Evolutionary conservation across 1,139 yeast species (phyloP), one percentile per base, ranked within the genome.

Genomic region (Zygosaccharomyces pseudobailii): DNA sequence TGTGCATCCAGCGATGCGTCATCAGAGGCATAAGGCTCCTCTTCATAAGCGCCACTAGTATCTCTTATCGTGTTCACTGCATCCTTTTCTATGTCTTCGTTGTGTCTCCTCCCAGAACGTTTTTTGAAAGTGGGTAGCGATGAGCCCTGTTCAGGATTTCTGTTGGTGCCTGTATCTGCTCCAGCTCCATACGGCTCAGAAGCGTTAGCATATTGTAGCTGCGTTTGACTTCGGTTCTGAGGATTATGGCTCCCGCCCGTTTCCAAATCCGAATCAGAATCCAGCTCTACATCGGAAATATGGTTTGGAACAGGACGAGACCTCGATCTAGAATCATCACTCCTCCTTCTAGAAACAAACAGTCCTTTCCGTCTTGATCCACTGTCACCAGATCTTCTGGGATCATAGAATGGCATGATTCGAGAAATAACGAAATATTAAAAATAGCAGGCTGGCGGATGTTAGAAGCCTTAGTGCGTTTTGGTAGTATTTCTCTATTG

Each of bases 31-130:
- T 49, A 54, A 36, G 48, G 45, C 7, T 39, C 48, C 32, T 52
- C 56, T 28, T 49, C 46, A 42, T 48, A 50, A 17, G 47, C 54
- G 19, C 51, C 57, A 33, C 52, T 52, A 22, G 54, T 45, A 25
- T 49, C 54, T 32, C 52, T 50, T 21, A 55, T 55, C 7, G 58
- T 56, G 20, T 50, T 43, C 7, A 51, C 47, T 2, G 58, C 58
- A 37, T 56, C 59, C 13, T 43, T 49, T 42, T 55, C 59, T 33
- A 56, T 56, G 32, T 47, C 36, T 28, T 40, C 45, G 35, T 42
- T 42, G 24, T 46, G 37, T 34, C 31, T 31, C 3, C 42, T 36
- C 24, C 43, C 50, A 19, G 46, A 32, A 3, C 30, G 35, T 23
- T 35, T 36, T 30, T 30, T 42, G 41, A 49, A 50, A 30, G 43